Base-by-base conservation (phyloP, 2,329 filamentous ascomycete species). In the Ophiostoma novo-ulmi region DNA sequence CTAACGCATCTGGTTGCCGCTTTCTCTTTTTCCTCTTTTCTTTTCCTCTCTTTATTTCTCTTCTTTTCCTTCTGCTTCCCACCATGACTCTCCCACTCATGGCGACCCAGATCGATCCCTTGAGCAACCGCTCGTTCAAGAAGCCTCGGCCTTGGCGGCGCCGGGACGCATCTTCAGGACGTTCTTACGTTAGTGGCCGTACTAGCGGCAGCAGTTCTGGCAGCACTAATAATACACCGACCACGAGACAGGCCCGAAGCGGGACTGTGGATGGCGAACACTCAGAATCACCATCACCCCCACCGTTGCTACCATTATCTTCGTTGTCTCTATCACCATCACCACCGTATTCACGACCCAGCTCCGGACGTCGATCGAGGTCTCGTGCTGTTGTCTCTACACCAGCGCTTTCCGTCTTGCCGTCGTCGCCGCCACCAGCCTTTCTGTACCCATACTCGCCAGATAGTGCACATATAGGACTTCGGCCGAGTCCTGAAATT, bases 41-140 rank as follows among this genome's bases (percentile, higher is more conserved):
- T 17, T 10, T 64, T n/a, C 61, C 67, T 35, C n/a, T 22, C 39
- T 13, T 1, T 38, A 13, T 26, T 6, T 22, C 3, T 8, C 39
- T 38, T 39, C 22, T 20, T 20, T 58, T 31, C 31, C 35, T 58
- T 58, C 31, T 52, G 64, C 35, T 10, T 55, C 67, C 68, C 55
- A 71, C 73, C 11, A 61, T 61, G 55, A 61, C 55, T 10, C 55
- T 61, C 39, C 38, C 36, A 31, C 13, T 36, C 52, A 78, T 79
- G 77, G 75, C 75, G 63, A 68, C 78, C 22, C 76, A 77, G 67
- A 70, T 77, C 44, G 76, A 76, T 48, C 64, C 75, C 39, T 63
- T 75, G 48, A 72, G 64, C 48, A 74, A 72, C 61, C 69, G 68
- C 38, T 39, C 72, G 17, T 70, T 77, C 63, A 74, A 76, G 68